Evolutionary conservation across 768 basidiomycete species (phyloP).

Genomic region (Coprinopsis cinerea): DNA sequence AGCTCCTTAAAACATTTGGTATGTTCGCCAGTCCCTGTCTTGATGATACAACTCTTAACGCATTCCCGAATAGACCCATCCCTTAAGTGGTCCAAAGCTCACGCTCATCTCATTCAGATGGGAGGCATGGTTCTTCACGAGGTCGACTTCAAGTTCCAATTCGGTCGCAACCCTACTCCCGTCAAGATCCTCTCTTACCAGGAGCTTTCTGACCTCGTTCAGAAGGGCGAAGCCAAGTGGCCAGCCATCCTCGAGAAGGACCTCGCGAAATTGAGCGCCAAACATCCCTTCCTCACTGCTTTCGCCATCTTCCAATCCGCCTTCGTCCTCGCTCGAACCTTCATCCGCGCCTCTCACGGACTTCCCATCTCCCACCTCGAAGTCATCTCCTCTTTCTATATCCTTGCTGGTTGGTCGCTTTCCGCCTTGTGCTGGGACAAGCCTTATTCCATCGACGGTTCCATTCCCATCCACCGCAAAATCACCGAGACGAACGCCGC

Average conservation of each 20-base stretch:
- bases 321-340: background rate
- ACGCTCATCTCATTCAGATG: background rate
- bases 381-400: background rate
- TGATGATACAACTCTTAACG: background rate
- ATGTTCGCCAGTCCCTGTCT: background rate
- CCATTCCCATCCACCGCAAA: background rate
- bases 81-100: background rate
- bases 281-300: background rate
- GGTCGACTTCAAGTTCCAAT: constrained; percentile 2
- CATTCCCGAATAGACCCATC: background rate
- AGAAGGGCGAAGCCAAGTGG: background rate
- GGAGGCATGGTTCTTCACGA: constrained; percentile 1
- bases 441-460: background rate
- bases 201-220: background rate
- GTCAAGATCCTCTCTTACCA: constrained; percentile 1
- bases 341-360: background rate
- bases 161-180: background rate
- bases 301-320: background rate
- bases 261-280: background rate
- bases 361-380: constrained; percentile 2
- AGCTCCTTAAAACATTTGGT: background rate
- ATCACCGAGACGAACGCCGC: background rate
- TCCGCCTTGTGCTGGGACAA: background rate
- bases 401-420: background rate
- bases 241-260: background rate